A percentile compares a stretch with the other conserved stretches of the same genome.
Evolutionary conservation across 352 stramenopile genomes (phyloP).

Genomic region (Pythium aphanidermatum): DNA sequence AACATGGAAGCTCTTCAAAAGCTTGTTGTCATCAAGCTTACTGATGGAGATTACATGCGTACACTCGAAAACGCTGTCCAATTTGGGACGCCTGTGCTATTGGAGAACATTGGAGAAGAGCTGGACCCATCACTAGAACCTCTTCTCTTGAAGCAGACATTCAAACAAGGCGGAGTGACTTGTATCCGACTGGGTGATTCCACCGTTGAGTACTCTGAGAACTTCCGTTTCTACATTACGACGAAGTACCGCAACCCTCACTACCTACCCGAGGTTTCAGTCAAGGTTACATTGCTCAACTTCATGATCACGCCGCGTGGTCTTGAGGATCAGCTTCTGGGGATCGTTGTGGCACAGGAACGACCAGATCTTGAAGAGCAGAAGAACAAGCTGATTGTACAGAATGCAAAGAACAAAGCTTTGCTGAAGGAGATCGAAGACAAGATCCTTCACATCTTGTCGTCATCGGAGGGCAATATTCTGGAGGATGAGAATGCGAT

Average conservation of each 20-base stretch:
- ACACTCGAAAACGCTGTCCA: slow-evolving; percentile 91
- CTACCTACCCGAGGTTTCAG: slow-evolving; percentile 91
- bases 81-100: slow-evolving; percentile 88
- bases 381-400: slow-evolving; percentile 91
- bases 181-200: slow-evolving; percentile 91
- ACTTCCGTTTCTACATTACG: slow-evolving; percentile 93
- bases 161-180: slow-evolving; percentile 90
- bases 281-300: slow-evolving; percentile 93
- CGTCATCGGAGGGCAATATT: slow-evolving; percentile 89
- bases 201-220: slow-evolving; percentile 89
- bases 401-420: slow-evolving; percentile 88
- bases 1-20: slow-evolving; percentile 91
- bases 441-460: slow-evolving; percentile 91
- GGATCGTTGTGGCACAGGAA: slow-evolving; percentile 90
- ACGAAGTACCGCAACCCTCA: slow-evolving; percentile 93
- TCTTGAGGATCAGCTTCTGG: slow-evolving; percentile 90
- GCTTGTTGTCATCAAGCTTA: slow-evolving; percentile 93
- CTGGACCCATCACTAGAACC: slow-evolving; percentile 91
- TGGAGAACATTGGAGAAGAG: slow-evolving; percentile 92
- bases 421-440: slow-evolving; percentile 93
- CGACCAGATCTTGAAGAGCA: slow-evolving; percentile 90
- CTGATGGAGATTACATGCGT: slow-evolving; percentile 90
- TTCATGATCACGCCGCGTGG: slow-evolving; percentile 95
- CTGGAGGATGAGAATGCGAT: slow-evolving; percentile 92
- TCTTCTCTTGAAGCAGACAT: slow-evolving; percentile 91